Evolutionary conservation across 768 basidiomycete genomes (phyloP).

Genomic region (Pisolithus orientalis): DNA sequence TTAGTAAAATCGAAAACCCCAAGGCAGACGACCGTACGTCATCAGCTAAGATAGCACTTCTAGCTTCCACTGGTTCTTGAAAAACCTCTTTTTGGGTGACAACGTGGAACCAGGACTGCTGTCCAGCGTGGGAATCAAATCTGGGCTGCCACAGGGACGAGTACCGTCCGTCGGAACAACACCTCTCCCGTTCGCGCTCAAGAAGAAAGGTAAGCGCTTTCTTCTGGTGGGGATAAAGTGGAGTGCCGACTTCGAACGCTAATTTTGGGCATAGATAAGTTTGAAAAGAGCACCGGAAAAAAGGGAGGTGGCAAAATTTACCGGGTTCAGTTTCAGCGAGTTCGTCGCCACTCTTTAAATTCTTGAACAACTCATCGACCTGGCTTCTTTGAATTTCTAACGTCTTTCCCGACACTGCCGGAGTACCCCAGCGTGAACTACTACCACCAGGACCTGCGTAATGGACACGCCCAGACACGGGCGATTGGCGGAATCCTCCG

Average conservation of each 20-base stretch:
- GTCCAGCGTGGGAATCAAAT: slow-evolving; percentile 40
- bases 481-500: slow-evolving; percentile 48
- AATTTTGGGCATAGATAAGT: slow-evolving; percentile 15
- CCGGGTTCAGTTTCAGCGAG: slow-evolving; percentile 80
- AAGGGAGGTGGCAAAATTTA: slow-evolving; percentile 35
- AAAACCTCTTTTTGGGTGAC: slow-evolving; percentile 77
- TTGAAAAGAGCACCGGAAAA: slow-evolving; percentile 1
- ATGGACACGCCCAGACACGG: slow-evolving; percentile 36
- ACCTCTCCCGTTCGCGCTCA: slow-evolving; percentile 72
- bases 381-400: slow-evolving; percentile 90
- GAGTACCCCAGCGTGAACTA: slow-evolving; percentile 48
- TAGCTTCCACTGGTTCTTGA: slow-evolving; percentile 62
- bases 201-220: slow-evolving; percentile 94
- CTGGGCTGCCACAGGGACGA: slow-evolving; percentile 69
- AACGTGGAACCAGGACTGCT: slow-evolving; percentile 67
- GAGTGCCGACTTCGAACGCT: slow-evolving; percentile 74
- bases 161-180: slow-evolving; percentile 49
- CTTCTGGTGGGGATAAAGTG: slow-evolving; percentile 95
- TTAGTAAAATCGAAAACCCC: slow-evolving; percentile 8
- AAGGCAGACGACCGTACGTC: slow-evolving; percentile 59
- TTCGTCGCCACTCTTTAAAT: slow-evolving; percentile 80
- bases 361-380: slow-evolving; percentile 91
- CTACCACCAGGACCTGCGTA: slow-evolving; percentile 35
- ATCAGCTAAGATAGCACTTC: slow-evolving; percentile 91
- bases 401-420: slow-evolving; percentile 59